A percentile compares a stretch with the other conserved stretches of the same genome.
These are phyloP conservation scores for Baorangia bicolor DNA, from an alignment of 768 basidiomycete species.

Conservation along the genomic window DNA sequence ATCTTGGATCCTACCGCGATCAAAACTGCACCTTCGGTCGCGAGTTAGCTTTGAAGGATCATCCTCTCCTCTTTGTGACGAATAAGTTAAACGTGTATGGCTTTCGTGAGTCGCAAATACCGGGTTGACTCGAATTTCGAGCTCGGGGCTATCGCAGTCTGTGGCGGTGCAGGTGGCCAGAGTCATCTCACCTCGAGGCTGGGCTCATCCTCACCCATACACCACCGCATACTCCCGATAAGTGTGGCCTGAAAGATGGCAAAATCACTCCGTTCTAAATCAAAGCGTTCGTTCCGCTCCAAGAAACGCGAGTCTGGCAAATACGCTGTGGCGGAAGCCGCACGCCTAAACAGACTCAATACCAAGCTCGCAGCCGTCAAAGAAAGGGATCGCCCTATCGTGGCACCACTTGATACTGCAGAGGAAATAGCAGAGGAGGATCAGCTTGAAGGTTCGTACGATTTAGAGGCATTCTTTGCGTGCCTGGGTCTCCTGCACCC, in stretches of 20 bases:
- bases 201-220: not conserved
- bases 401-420: constrained; percentile 24
- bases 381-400: constrained; percentile 30
- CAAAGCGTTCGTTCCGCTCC: constrained; percentile 72
- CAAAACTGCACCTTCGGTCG: not conserved
- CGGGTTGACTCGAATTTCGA: not conserved
- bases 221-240: not conserved
- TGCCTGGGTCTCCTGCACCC: constrained; percentile 59
- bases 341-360: constrained; percentile 70
- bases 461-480: constrained; percentile 27
- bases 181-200: not conserved
- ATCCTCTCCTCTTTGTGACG: not conserved
- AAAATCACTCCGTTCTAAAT: constrained; percentile 81
- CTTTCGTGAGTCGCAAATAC: not conserved
- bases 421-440: constrained; percentile 35
- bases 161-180: constrained; percentile 8
- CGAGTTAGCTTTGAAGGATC: not conserved
- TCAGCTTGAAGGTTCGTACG: constrained; percentile 58
- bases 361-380: constrained; percentile 58
- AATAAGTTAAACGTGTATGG: not conserved
- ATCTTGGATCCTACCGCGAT: not conserved
- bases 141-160: not conserved
- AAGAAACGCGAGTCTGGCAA: constrained; percentile 74
- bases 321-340: constrained; percentile 77
- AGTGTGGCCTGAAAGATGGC: constrained; percentile 47